These are phyloP conservation scores for Helotiales sp. DNA, from an alignment of 2,329 filamentous ascomycete species.

Conservation along the genomic window DNA sequence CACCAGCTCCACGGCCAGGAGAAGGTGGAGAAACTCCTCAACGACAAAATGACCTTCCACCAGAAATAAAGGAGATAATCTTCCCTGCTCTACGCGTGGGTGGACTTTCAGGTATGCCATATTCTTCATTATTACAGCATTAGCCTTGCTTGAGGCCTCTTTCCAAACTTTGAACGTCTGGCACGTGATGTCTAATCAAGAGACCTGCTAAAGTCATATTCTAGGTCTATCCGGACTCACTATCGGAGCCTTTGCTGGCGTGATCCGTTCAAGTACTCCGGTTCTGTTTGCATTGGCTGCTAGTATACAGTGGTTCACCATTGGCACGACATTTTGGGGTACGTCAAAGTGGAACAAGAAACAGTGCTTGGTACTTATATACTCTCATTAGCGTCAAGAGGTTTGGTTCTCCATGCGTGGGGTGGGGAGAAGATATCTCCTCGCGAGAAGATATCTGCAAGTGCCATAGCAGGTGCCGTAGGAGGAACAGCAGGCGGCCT, in stretches of 20 bases:
- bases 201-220: slow-evolving; percentile 11
- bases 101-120: slow-evolving; percentile 52
- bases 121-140: background rate
- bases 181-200: slow-evolving; percentile 16
- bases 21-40: slow-evolving; percentile 5
- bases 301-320: slow-evolving; percentile 77
- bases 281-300: slow-evolving; percentile 70
- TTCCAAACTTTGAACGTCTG: background rate
- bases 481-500: slow-evolving; percentile 64
- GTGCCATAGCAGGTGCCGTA: slow-evolving; percentile 68
- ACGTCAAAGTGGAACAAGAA: slow-evolving; percentile 32
- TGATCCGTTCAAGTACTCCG: slow-evolving; percentile 66
- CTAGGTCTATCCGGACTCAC: slow-evolving; percentile 61
- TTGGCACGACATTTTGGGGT: slow-evolving; percentile 79
- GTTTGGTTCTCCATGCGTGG: slow-evolving; percentile 47
- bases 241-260: slow-evolving; percentile 68
- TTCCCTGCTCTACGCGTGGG: slow-evolving; percentile 59
- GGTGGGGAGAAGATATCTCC: slow-evolving; percentile 45
- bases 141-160: background rate
- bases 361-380: background rate
- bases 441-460: slow-evolving; percentile 64
- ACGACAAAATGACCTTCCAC: slow-evolving; percentile 36
- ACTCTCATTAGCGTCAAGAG: slow-evolving; percentile 46
- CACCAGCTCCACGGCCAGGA: slow-evolving; percentile 3
- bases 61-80: slow-evolving; percentile 46